Percentiles rank a stretch among this genome's conserved stretches.
Conservation (phyloP, 2,329 filamentous ascomycete genomes). For the Ilyonectria mors-panacis region DNA sequence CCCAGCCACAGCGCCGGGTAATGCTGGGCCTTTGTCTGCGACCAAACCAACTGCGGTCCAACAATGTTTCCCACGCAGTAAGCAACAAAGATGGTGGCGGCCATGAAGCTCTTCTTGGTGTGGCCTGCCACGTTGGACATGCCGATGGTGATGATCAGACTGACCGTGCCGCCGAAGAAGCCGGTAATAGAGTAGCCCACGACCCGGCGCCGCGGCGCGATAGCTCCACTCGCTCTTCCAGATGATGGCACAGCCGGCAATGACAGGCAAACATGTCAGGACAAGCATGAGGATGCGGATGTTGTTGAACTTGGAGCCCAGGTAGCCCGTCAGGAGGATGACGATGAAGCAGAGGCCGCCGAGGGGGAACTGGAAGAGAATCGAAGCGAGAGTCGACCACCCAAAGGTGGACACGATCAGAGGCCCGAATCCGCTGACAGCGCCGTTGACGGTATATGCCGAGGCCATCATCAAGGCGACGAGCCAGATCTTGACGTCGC, state of each 20-base stretch:
- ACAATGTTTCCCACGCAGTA: constrained; percentile 85
- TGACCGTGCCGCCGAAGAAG: constrained; percentile 80
- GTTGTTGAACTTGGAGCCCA: constrained; percentile 73
- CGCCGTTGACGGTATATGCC: constrained; percentile 80
- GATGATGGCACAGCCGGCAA: constrained; percentile 81
- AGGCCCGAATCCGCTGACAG: constrained; percentile 79
- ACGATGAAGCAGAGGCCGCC: constrained; percentile 77
- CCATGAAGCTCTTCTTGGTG: constrained; percentile 85
- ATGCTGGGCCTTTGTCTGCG: constrained; percentile 74
- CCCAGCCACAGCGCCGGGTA: constrained; percentile 82
- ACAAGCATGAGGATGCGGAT: constrained; percentile 77
- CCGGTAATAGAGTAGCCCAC: constrained; percentile 81
- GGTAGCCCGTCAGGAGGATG: constrained; percentile 76
- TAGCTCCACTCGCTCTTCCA: constrained; percentile 78
- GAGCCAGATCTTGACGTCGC: constrained; percentile 75
- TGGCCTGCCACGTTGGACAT: constrained; percentile 81
- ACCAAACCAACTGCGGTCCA: constrained; percentile 79
- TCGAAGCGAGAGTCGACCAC: constrained; percentile 73
- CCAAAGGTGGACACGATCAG: constrained; percentile 81
- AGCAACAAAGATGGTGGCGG: constrained; percentile 80
- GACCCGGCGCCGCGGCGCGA: constrained; percentile 76
- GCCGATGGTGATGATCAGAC: constrained; percentile 66
- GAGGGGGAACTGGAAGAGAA: constrained; percentile 82
- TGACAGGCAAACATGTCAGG: constrained; percentile 78
- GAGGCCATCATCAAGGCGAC: constrained; percentile 78